phyloP scores from a whole-genome alignment of 768 basidiomycete genomes.

The Asterophora lycoperdoides region DNA sequence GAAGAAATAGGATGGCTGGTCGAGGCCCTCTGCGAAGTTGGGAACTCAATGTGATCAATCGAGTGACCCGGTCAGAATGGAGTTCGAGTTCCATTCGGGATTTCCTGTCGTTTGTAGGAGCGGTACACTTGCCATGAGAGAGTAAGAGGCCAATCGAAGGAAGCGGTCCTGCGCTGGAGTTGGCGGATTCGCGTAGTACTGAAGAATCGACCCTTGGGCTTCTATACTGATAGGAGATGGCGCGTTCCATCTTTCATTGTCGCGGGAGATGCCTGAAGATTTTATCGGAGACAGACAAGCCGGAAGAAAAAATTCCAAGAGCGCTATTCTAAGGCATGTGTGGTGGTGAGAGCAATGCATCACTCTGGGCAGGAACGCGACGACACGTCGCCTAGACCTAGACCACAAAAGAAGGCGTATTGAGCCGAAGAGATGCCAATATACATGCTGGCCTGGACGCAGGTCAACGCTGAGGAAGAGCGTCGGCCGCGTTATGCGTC shows the following conservation, averaged over 20 bases:
- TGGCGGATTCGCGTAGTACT: no score
- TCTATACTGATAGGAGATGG: not conserved
- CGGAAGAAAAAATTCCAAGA: no score
- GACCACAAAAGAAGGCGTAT: not conserved
- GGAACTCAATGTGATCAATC: not conserved
- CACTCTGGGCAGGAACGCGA: no score
- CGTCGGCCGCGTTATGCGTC: not conserved
- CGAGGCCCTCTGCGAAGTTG: not conserved
- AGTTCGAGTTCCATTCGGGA: not conserved
- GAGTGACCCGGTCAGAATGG: not conserved
- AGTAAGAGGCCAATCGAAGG: not conserved
- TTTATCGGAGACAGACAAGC: not conserved
- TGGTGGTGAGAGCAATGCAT: not conserved
- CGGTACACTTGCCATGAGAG: not conserved
- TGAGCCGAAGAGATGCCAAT: constrained; percentile 2
- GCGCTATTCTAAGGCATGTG: no score
- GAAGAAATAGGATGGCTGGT: not conserved
- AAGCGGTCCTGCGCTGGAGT: not conserved
- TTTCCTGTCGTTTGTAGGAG: not conserved
- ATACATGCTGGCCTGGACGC: no score
- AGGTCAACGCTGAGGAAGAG: not conserved
- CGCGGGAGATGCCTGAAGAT: not conserved
- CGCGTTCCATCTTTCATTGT: not conserved
- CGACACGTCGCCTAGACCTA: not conserved
- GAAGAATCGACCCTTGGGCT: no score